A percentile compares a stretch with the other conserved stretches of the same genome.
These are phyloP conservation scores for Funneliformis geosporum DNA, from an alignment of 192 early-diverging fungal species.

Conservation along the genomic window DNA sequence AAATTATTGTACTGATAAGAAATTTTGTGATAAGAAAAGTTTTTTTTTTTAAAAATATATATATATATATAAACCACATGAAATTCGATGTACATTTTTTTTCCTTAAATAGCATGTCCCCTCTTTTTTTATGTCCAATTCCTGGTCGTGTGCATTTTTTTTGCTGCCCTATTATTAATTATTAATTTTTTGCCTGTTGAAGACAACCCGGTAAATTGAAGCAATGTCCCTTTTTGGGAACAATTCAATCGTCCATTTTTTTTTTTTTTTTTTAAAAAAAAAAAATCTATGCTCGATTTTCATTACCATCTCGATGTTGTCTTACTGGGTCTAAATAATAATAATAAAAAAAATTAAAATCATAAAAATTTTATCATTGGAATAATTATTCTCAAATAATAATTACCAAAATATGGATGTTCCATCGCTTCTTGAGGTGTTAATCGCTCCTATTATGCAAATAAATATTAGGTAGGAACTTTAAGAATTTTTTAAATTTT, in stretches of 20 bases:
- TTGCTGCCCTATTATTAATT: neutral
- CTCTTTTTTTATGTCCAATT: neutral
- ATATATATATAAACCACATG: neutral
- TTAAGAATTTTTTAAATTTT: neutral
- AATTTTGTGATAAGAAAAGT: neutral
- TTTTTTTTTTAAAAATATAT: neutral
- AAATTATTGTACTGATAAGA: neutral
- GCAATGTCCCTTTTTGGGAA: neutral
- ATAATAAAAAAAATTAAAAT: neutral
- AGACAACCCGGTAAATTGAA: neutral
- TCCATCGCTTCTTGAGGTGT: slow-evolving; percentile 87
- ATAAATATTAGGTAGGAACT: neutral
- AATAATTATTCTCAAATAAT: neutral
- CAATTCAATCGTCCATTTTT: neutral
- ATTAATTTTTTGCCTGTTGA: neutral
- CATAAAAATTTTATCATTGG: neutral
- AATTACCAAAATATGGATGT: slow-evolving; percentile 79
- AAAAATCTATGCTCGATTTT: neutral
- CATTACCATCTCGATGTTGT: slow-evolving; percentile 4
- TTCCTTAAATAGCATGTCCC: neutral
- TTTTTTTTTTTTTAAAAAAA: neutral
- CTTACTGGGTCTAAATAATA: neutral
- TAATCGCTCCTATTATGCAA: slow-evolving; percentile 56
- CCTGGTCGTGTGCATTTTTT: neutral
- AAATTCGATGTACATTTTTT: too few relatives aligned